phyloP scores from a whole-genome alignment of 345 rosid genomes.

The Citrus hindsii region DNA sequence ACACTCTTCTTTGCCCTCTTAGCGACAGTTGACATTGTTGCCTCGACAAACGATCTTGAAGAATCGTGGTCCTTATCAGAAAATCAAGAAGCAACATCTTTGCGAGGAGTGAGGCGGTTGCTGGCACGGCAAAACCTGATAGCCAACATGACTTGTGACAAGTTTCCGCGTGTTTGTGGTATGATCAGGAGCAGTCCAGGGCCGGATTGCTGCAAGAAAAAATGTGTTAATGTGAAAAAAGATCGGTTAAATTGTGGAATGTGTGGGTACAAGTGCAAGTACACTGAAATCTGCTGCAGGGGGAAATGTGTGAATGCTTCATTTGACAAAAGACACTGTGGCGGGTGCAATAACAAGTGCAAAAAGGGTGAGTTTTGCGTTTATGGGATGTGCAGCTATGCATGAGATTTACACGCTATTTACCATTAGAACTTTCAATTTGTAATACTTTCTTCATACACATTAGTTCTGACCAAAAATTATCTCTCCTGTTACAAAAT shows the following conservation, averaged over 20 bases:
- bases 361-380: slow-evolving; percentile 21
- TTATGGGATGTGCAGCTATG: slow-evolving; percentile 31
- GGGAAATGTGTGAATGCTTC: slow-evolving; percentile 22
- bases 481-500: background rate
- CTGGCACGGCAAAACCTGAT: slow-evolving; percentile 8
- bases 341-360: slow-evolving; percentile 28
- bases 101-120: slow-evolving; percentile 13
- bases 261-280: slow-evolving; percentile 31
- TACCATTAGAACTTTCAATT: background rate
- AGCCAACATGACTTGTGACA: slow-evolving; percentile 14
- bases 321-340: slow-evolving; percentile 21
- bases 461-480: background rate
- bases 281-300: slow-evolving; percentile 23
- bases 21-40: background rate
- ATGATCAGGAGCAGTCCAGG: slow-evolving; percentile 22
- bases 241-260: slow-evolving; percentile 26
- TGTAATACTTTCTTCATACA: background rate
- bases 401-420: background rate
- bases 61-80: background rate
- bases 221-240: slow-evolving; percentile 27
- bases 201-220: slow-evolving; percentile 35
- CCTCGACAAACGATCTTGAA: background rate
- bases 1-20: slow-evolving; percentile 7
- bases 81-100: slow-evolving; percentile 4
- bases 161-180: slow-evolving; percentile 26